These are phyloP conservation scores for Podospora didyma DNA, from an alignment of 495 filamentous ascomycete species.

Conservation along the genomic window DNA sequence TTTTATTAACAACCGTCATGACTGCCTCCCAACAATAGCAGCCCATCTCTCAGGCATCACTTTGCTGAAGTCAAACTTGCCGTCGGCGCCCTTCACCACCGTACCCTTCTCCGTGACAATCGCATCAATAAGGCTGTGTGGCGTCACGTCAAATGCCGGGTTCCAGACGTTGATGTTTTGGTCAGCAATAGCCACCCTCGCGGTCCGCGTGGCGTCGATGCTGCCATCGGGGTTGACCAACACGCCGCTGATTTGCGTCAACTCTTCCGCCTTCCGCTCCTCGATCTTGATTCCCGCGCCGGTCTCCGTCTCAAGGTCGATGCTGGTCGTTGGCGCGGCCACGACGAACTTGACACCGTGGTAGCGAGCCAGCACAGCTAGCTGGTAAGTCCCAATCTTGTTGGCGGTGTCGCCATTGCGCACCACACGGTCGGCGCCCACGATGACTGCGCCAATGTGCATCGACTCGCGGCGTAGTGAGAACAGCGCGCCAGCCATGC, in stretches of 20 bases:
- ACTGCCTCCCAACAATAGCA: conserved; percentile 16
- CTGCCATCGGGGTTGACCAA: conserved; percentile 46
- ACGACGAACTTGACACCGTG: conserved; percentile 94
- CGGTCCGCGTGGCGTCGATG: conserved; percentile 50
- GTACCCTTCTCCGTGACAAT: conserved; percentile 92
- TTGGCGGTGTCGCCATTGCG: conserved; percentile 97
- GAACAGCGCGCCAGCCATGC: conserved; percentile 88
- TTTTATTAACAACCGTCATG: neutral
- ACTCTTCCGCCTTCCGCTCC: conserved; percentile 70
- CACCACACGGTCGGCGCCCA: conserved; percentile 92
- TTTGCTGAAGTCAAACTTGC: conserved; percentile 64
- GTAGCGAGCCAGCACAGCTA: conserved; percentile 79
- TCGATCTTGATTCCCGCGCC: conserved; percentile 84
- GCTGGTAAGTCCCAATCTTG: conserved; percentile 93
- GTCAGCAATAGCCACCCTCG: conserved; percentile 75
- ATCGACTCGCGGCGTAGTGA: conserved; percentile 47
- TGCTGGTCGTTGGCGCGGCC: conserved; percentile 89
- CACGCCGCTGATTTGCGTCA: conserved; percentile 76
- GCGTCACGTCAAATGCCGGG: conserved; percentile 93
- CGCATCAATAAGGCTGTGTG: conserved; percentile 79
- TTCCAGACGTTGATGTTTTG: conserved; percentile 86
- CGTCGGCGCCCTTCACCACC: conserved; percentile 69
- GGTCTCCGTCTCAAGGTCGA: conserved; percentile 74
- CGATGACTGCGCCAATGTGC: conserved; percentile 79
- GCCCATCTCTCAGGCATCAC: conserved; percentile 51